These are phyloP conservation scores for Inonotus obliquus DNA, from an alignment of 1,284 basidiomycete species.

Conservation along the genomic window DNA sequence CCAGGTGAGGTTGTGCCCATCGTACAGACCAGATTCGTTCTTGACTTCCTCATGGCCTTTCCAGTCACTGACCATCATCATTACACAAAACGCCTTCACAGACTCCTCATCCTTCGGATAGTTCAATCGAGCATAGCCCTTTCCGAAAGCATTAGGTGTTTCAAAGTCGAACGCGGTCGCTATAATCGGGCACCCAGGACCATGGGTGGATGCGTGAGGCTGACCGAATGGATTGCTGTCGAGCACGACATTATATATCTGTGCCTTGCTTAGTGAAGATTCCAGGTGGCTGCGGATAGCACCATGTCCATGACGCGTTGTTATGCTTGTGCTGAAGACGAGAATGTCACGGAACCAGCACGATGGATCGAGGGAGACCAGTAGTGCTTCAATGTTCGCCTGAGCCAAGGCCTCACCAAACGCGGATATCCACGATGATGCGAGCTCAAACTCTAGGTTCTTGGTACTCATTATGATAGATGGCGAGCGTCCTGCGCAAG, in stretches of 20 bases:
- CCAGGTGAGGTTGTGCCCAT: slow-evolving; percentile 22
- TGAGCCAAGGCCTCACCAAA: slow-evolving; percentile 1
- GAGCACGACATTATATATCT: slow-evolving; percentile 8
- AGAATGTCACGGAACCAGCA: slow-evolving; percentile 15
- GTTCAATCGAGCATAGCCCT: slow-evolving; percentile 10
- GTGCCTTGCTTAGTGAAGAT: background rate
- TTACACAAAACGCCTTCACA: slow-evolving; percentile 27
- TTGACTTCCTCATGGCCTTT: slow-evolving; percentile 29
- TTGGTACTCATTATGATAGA: background rate
- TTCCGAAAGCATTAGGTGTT: slow-evolving; percentile 14
- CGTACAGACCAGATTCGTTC: slow-evolving; percentile 20
- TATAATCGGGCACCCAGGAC: slow-evolving; percentile 1
- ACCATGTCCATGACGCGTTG: slow-evolving; percentile 10
- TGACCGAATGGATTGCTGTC: background rate
- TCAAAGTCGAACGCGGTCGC: slow-evolving; percentile 14
- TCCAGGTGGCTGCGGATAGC: slow-evolving; percentile 6
- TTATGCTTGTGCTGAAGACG: slow-evolving; percentile 8
- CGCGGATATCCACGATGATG: slow-evolving; percentile 1
- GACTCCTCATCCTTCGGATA: slow-evolving; percentile 8
- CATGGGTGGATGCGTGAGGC: slow-evolving; percentile 1
- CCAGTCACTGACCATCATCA: slow-evolving; percentile 29
- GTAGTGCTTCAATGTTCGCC: slow-evolving; percentile 1
- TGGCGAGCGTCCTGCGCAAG: background rate
- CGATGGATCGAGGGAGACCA: slow-evolving; percentile 2
- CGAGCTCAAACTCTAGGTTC: background rate